Conservation (phyloP, 2,329 filamentous ascomycete genomes). For the Aaosphaeria arxii region DNA sequence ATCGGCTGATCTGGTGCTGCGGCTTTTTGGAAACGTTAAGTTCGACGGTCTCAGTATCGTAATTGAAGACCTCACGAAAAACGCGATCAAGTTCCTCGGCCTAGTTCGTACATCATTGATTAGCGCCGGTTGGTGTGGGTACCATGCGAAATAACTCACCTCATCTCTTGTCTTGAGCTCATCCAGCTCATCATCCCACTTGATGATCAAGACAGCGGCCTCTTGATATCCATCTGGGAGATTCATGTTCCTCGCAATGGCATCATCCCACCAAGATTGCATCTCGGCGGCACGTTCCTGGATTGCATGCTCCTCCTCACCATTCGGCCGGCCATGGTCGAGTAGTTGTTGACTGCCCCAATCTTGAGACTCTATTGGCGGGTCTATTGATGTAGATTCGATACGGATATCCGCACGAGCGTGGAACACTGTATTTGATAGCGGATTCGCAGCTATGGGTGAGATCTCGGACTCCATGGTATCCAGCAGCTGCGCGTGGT, state of each 20-base stretch:
- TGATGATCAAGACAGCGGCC: constrained; percentile 36
- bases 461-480: constrained; percentile 14
- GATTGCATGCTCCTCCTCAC: constrained; percentile 10
- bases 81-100: constrained; percentile 25
- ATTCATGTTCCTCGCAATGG: constrained; percentile 24
- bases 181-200: constrained; percentile 34
- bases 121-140: background rate
- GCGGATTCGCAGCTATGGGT: constrained; percentile 8
- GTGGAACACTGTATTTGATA: constrained; percentile 12
- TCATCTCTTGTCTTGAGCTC: constrained; percentile 32
- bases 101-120: constrained; percentile 9
- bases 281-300: constrained; percentile 20
- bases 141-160: constrained; percentile 12
- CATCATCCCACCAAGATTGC: constrained; percentile 33
- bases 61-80: constrained; percentile 28
- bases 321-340: too few species aligned
- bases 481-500: constrained; percentile 3
- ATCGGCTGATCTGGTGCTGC: constrained; percentile 30
- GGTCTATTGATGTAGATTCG: too few species aligned
- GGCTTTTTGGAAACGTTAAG: constrained; percentile 29
- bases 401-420: too few species aligned
- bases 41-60: constrained; percentile 27
- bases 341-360: too few species aligned
- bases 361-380: too few species aligned
- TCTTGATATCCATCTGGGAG: constrained; percentile 30